A percentile compares a stretch with the other conserved stretches of the same genome.
phyloP scores from a whole-genome alignment of 768 basidiomycete genomes.

The Pleurotus sapidus region DNA sequence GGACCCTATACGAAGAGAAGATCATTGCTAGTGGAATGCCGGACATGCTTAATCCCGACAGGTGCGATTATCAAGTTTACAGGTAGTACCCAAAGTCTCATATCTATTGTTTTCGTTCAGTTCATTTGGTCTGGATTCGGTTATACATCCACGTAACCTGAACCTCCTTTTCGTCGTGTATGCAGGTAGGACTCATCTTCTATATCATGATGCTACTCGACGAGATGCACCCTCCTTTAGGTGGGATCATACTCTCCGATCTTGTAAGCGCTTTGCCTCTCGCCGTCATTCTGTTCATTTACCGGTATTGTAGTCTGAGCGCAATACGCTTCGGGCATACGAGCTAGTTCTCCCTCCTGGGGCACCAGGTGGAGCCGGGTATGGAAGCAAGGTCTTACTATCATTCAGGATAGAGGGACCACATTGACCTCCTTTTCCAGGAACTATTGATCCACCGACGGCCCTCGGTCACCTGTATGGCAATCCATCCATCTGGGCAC shows the following conservation, averaged over 20 bases:
- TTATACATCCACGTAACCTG: slow-evolving; percentile 70
- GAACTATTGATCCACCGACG: slow-evolving; percentile 69
- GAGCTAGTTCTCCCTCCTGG: slow-evolving; percentile 75
- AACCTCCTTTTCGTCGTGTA: slow-evolving; percentile 75
- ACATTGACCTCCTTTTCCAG: slow-evolving; percentile 26
- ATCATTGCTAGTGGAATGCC: slow-evolving; percentile 37
- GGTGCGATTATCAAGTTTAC: slow-evolving; percentile 25
- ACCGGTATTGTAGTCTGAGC: slow-evolving; percentile 35
- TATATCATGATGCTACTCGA: too few relatives aligned
- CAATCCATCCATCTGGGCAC: slow-evolving; percentile 73
- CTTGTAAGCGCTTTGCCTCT: slow-evolving; percentile 35
- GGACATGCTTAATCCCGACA: slow-evolving; percentile 25
- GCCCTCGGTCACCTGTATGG: slow-evolving; percentile 65
- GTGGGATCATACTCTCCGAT: slow-evolving; percentile 59
- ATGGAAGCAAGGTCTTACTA: slow-evolving; percentile 46
- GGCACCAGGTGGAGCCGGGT: slow-evolving; percentile 75
- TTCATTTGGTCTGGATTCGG: slow-evolving; percentile 54
- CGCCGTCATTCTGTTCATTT: background rate
- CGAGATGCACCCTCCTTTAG: slow-evolving; percentile 25
- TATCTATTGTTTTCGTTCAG: slow-evolving; percentile 23
- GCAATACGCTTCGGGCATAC: slow-evolving; percentile 55
- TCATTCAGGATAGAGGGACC: background rate
- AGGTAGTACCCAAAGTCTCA: background rate
- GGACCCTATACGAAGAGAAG: slow-evolving; percentile 69
- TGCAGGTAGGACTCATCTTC: slow-evolving; percentile 44